Evolutionary conservation across 228 moss, liverwort and hornwort genomes (phyloP).

Genomic region (Sphagnum fallax): DNA sequence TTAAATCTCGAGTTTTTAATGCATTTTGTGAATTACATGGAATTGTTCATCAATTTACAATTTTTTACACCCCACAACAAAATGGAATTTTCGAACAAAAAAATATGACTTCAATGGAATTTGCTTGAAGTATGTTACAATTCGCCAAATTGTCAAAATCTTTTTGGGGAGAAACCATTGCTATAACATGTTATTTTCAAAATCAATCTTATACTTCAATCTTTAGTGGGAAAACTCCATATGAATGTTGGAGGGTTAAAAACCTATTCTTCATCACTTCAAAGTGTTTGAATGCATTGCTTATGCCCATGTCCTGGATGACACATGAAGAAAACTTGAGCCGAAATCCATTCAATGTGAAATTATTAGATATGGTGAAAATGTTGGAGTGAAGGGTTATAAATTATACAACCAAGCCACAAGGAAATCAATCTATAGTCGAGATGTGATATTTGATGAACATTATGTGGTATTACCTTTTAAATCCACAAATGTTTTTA

Average conservation of each 20-base stretch:
- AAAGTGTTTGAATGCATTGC: slow-evolving; percentile 1
- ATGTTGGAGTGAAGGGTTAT: not conserved
- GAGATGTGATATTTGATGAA: slow-evolving; percentile 2
- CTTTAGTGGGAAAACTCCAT: not conserved
- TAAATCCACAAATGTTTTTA: not conserved
- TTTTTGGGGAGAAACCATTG: slow-evolving; percentile 6
- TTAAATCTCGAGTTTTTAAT: not conserved
- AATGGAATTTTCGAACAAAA: slow-evolving; percentile 1
- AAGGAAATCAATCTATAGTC: not conserved
- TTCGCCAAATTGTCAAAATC: not conserved
- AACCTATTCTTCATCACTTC: not conserved
- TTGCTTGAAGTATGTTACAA: not conserved
- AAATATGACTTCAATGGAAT: not conserved
- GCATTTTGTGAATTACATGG: not conserved
- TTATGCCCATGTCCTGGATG: slow-evolving; percentile 6
- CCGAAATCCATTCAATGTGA: not conserved
- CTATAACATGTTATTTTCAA: not conserved
- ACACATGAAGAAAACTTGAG: not conserved
- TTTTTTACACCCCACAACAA: not conserved
- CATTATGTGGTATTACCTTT: not conserved
- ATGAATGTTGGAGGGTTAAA: not conserved
- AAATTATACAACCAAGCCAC: not conserved
- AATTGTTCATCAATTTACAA: not conserved
- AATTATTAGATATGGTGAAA: slow-evolving; percentile 7
- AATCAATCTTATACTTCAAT: not conserved